Percentiles rank a stretch among this genome's conserved stretches.
Evolutionary conservation across 805 yeast genomes (phyloP).

Genomic region (Candida hispaniensis): DNA sequence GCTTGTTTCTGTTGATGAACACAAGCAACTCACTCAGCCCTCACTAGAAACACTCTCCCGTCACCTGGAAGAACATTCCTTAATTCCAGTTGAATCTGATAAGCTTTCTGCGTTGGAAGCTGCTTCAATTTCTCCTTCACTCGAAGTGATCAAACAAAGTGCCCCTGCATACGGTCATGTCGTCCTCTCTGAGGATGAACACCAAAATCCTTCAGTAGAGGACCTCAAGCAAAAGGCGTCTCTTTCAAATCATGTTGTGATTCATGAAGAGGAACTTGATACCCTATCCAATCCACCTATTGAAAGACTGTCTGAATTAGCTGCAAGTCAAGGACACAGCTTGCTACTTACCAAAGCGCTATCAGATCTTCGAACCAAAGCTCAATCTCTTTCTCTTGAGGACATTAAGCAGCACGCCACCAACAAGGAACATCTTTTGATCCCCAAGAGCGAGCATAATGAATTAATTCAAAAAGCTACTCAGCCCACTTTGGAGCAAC

Average conservation of each 20-base stretch:
- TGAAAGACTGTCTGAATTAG: no score
- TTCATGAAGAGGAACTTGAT: background rate
- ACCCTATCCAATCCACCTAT: background rate
- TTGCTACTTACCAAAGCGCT: no score
- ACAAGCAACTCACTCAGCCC: conserved; percentile 4
- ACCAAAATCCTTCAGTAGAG: conserved; percentile 19
- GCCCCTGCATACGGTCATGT: conserved; percentile 2
- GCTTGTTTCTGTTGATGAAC: background rate
- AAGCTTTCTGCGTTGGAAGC: no score
- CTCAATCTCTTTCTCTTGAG: no score
- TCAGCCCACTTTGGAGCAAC: conserved; percentile 21
- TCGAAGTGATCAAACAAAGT: conserved; percentile 1
- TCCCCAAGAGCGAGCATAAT: conserved; percentile 19
- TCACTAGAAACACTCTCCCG: no score
- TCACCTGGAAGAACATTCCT: no score
- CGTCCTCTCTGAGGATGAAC: conserved; percentile 13
- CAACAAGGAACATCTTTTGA: background rate
- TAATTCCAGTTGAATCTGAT: no score
- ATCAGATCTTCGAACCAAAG: no score
- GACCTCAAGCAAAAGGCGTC: conserved; percentile 22
- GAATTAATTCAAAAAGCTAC: conserved; percentile 20
- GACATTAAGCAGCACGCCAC: background rate
- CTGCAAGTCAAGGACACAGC: no score
- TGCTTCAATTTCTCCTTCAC: no score
- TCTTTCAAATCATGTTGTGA: conserved; percentile 17